Conservation (phyloP, 768 basidiomycete species). For the Tricholoma sp. region DNA sequence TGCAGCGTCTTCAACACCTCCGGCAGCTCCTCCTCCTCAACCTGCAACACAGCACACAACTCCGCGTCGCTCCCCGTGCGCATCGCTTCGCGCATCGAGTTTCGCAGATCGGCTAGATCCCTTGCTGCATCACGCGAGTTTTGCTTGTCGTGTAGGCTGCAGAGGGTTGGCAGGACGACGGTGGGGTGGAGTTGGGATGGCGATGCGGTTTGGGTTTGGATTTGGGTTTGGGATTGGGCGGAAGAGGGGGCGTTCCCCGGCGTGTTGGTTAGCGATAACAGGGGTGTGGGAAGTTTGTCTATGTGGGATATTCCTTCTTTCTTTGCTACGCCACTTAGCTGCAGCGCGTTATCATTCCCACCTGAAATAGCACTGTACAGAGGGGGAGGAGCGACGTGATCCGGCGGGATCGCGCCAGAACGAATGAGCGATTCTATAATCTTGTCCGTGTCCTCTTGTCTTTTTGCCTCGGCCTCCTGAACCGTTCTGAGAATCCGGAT, state of each 20-base stretch:
- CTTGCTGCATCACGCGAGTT: slow-evolving; percentile 41
- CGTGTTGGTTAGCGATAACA: background rate
- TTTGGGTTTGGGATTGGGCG: background rate
- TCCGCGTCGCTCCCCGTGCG: slow-evolving; percentile 54
- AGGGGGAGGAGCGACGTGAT: background rate
- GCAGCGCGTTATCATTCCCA: slow-evolving; percentile 25
- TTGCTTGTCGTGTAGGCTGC: slow-evolving; percentile 28
- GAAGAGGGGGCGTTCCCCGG: slow-evolving; percentile 4
- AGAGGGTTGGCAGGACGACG: slow-evolving; percentile 20
- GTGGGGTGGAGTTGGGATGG: slow-evolving; percentile 6
- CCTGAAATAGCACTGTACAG: slow-evolving; percentile 2
- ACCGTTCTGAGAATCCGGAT: background rate
- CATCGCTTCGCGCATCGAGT: slow-evolving; percentile 54
- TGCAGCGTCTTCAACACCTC: slow-evolving; percentile 81
- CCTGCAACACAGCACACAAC: slow-evolving; percentile 58
- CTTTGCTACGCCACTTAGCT: slow-evolving; percentile 20
- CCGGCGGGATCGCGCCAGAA: background rate
- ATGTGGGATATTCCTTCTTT: slow-evolving; percentile 7
- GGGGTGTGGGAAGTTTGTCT: background rate
- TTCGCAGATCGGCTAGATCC: slow-evolving; percentile 53
- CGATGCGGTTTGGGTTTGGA: background rate
- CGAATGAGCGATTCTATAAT: background rate
- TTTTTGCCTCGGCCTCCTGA: background rate
- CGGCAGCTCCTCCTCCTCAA: slow-evolving; percentile 63
- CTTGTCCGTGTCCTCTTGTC: background rate